Evolutionary conservation across 306 rosid genomes (phyloP), one percentile per base, ranked within the genome.

Genomic region (Ochetophila trinervis): DNA sequence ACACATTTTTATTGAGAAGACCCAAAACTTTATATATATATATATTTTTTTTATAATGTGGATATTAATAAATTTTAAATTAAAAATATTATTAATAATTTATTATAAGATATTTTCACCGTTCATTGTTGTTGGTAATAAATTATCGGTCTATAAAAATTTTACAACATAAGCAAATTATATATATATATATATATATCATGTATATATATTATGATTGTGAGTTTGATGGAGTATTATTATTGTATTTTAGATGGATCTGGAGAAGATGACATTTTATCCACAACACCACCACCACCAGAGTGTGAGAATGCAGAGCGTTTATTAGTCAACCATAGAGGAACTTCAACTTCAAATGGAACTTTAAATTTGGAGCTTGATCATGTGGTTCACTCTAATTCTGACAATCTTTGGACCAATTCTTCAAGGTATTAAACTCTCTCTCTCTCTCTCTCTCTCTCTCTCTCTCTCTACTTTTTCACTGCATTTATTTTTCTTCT

Each of bases 221-320:
- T 47, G 27, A 20, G 15, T n/a, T 27, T 40, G 13, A 32, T 67
- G 5, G 16, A 57, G 45, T 57, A 27, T 1, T 27, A 27, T 27
- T 27, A 27, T 27, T 27, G 4, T 18, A 34, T 15, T 35, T 70
- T 75, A 86, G 96, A 91, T 76, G 97, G 84, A 44, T 79, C 84
- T 35, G 87, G 85, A 60, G 97, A 88, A 68, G 97, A 86, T 71
- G 90, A 86, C 76, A 80, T 81, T 75, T 72, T 81, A 80, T 72
- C 85, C 64, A 66, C 83, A 66, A 65, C 87, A 70, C 69, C 79
- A 30, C 55, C 48, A 40, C 60, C 57, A 45, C 23, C 64, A 47
- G 57, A 55, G 45, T 60, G 63, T 74, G 89, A 80, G 60, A 83
- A 77, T 67, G 79, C 76, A 35, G 78, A 71, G 66, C 70, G 76